Evolutionary conservation across 1,284 basidiomycete species (phyloP).

Genomic region (Ustilago sp.): DNA sequence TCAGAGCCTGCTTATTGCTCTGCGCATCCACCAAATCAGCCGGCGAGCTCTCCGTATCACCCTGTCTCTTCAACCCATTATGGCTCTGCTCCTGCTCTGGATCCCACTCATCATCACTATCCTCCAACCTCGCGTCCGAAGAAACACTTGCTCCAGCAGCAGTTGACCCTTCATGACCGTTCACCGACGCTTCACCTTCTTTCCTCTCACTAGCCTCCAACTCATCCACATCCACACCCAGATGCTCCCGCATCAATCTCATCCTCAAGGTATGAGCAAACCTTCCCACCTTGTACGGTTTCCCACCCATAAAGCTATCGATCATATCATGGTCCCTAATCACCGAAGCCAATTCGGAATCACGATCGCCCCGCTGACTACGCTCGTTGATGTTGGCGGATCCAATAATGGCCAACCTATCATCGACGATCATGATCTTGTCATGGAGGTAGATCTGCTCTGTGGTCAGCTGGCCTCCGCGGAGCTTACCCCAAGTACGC

Average conservation of each 20-base stretch:
- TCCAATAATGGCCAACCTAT: constrained; percentile 96
- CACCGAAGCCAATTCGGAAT: constrained; percentile 92
- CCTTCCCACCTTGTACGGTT: constrained; percentile 92
- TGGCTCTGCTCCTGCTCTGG: constrained; percentile 79
- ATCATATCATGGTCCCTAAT: constrained; percentile 98
- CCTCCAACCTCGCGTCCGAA: constrained; percentile 27
- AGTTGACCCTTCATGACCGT: constrained; percentile 1
- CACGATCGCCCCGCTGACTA: constrained; percentile 92
- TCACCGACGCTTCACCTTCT: constrained; percentile 5
- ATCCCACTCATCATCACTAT: constrained; percentile 76
- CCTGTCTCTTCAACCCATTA: constrained; percentile 26
- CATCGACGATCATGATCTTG: constrained; percentile 89
- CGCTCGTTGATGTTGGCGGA: constrained; percentile 99
- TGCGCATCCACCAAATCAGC: constrained; percentile 30
- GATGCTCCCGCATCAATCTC: constrained; percentile 94
- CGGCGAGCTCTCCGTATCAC: constrained; percentile 9
- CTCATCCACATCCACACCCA: constrained; percentile 93
- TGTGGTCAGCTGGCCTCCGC: constrained; percentile 84
- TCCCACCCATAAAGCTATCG: constrained; percentile 88
- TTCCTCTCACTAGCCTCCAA: constrained; percentile 73
- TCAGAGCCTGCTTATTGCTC: constrained; percentile 20
- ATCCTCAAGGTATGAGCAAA: constrained; percentile 95
- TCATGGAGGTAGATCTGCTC: constrained; percentile 76
- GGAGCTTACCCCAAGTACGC: constrained; percentile 92
- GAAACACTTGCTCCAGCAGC: constrained; percentile 8